Conservation (phyloP, 208 protist species). For the Spongospora subterranea region DNA sequence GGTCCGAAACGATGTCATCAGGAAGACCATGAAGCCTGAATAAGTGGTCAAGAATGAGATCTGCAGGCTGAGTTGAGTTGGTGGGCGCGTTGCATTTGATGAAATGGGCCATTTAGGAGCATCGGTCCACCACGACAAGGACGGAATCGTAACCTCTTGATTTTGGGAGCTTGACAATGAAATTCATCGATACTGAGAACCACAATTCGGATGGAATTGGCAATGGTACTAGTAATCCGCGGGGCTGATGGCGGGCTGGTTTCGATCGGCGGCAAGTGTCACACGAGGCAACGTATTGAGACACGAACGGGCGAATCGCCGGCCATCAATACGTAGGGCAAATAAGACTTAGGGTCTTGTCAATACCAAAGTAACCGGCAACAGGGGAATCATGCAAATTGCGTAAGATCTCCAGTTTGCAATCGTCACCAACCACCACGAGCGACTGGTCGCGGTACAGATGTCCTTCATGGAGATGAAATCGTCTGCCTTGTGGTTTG, state of each 20-base stretch:
- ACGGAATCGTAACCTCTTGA: neutral
- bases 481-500: neutral
- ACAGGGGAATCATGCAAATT: neutral
- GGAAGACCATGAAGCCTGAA: neutral
- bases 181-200: neutral
- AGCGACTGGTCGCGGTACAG: neutral
- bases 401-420: neutral
- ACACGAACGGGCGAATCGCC: neutral
- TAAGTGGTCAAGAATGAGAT: neutral
- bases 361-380: neutral
- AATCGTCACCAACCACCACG: neutral
- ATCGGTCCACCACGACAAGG: neutral
- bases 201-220: neutral
- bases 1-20: neutral
- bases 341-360: neutral
- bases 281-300: neutral
- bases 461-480: neutral
- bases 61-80: neutral
- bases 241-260: neutral
- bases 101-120: neutral
- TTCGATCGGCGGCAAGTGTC: neutral
- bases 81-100: neutral
- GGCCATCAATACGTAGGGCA: neutral
- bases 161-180: neutral
- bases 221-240: neutral